Evolutionary conservation across 441 rosid species (phyloP).

Genomic region (Adansonia grandidieri): DNA sequence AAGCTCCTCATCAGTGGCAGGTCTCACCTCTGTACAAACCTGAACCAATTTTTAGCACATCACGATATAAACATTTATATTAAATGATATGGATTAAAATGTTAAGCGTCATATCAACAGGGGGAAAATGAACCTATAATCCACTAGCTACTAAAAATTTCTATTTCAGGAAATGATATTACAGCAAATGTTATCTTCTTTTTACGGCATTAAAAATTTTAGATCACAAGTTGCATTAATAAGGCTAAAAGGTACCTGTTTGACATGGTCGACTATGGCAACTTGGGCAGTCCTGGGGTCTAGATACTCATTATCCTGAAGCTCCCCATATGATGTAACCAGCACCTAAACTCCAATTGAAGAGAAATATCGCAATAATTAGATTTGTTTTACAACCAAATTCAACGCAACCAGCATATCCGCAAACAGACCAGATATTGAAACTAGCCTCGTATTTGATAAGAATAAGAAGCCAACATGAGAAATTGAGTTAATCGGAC

Average conservation of each 20-base stretch:
- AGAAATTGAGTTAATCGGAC: background rate
- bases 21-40: conserved; percentile 91
- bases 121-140: background rate
- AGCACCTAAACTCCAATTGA: conserved; percentile 54
- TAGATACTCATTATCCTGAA: conserved; percentile 65
- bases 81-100: background rate
- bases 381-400: conserved; percentile 1
- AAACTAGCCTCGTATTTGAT: conserved; percentile 12
- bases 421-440: conserved; percentile 17
- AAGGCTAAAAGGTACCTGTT: conserved; percentile 63
- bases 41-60: conserved; percentile 66
- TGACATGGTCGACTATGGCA: conserved; percentile 83
- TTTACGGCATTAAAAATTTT: background rate
- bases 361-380: background rate
- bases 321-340: conserved; percentile 68
- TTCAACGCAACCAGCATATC: background rate
- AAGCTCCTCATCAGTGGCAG: conserved; percentile 91
- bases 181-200: background rate
- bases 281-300: conserved; percentile 95
- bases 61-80: conserved; percentile 34
- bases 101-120: background rate
- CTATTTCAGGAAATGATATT: background rate
- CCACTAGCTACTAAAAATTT: background rate
- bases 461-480: background rate
- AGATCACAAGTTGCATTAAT: conserved; percentile 9